A percentile compares a stretch with the other conserved stretches of the same genome.
Evolutionary conservation across 2,329 filamentous ascomycete genomes (phyloP).

Genomic region (Diaporthe caulivora): DNA sequence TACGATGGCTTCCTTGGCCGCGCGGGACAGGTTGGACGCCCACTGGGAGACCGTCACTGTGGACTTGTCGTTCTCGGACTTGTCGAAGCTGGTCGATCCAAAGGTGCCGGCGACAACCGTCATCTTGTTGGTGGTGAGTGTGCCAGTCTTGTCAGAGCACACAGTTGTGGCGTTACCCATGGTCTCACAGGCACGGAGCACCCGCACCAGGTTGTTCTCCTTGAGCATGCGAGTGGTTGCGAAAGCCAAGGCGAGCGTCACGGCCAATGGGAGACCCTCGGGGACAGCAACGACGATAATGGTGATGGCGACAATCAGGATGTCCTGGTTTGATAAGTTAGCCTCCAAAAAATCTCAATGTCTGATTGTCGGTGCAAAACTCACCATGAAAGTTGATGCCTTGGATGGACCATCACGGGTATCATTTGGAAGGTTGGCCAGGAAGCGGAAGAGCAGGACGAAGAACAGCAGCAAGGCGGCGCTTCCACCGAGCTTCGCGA

Average conservation of each 20-base stretch:
- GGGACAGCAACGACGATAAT: constrained; percentile 76
- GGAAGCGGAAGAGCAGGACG: constrained; percentile 82
- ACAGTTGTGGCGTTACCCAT: constrained; percentile 71
- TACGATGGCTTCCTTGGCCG: constrained; percentile 51
- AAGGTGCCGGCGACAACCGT: constrained; percentile 80
- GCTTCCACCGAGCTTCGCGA: constrained; percentile 66
- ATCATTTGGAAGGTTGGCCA: constrained; percentile 70
- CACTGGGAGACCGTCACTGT: constrained; percentile 45
- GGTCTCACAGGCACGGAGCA: constrained; percentile 76
- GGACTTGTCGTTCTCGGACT: constrained; percentile 13
- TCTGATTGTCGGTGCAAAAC: neutral
- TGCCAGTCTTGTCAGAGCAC: constrained; percentile 85
- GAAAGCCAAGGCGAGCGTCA: constrained; percentile 76
- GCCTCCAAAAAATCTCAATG: neutral
- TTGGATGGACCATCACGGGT: constrained; percentile 65
- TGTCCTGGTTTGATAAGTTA: constrained; percentile 49
- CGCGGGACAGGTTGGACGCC: constrained; percentile 46
- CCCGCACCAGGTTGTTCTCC: constrained; percentile 78
- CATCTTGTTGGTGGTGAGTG: constrained; percentile 81
- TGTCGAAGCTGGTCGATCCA: constrained; percentile 51
- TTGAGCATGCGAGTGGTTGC: constrained; percentile 77
- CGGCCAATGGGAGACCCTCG: constrained; percentile 74
- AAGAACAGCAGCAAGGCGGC: constrained; percentile 81
- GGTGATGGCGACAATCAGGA: constrained; percentile 74
- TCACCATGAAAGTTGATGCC: constrained; percentile 63